Percentiles rank a stretch among this genome's conserved stretches.
phyloP scores from a whole-genome alignment of 768 basidiomycete genomes.

The Tulasnella sp. region DNA sequence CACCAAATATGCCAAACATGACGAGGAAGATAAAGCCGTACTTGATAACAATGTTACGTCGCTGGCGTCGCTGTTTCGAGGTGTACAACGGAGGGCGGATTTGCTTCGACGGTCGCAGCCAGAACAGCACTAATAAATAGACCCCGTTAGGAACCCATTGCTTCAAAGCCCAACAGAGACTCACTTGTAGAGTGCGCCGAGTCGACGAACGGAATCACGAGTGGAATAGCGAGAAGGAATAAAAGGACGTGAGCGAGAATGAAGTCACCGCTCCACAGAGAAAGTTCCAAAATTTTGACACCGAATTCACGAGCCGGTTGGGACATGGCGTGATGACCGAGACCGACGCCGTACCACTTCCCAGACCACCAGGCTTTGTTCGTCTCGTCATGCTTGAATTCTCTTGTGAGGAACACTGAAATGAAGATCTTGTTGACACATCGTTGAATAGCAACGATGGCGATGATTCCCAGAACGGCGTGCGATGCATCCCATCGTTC shows the following conservation, averaged over 20 bases:
- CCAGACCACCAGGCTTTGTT: conserved; percentile 99
- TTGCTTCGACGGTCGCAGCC: conserved; percentile 90
- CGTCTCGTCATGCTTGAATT: conserved; percentile 99
- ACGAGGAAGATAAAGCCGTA: conserved; percentile 72
- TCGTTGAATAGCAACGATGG: conserved; percentile 86
- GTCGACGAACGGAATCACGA: conserved; percentile 86
- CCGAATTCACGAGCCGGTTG: conserved; percentile 96
- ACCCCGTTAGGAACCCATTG: conserved; percentile 18
- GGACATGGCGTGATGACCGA: conserved; percentile 88
- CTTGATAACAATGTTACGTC: conserved; percentile 82
- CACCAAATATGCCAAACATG: conserved; percentile 61
- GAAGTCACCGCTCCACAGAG: conserved; percentile 92
- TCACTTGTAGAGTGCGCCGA: conserved; percentile 82
- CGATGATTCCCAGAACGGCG: conserved; percentile 86
- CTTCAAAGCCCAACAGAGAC: conserved; percentile 29
- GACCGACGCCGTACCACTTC: conserved; percentile 90
- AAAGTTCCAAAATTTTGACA: conserved; percentile 96
- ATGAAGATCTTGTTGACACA: conserved; percentile 91
- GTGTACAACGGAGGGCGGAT: conserved; percentile 88
- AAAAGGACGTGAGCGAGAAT: conserved; percentile 78
- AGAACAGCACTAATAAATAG: conserved; percentile 25
- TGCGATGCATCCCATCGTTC: conserved; percentile 88
- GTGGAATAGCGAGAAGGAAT: conserved; percentile 83
- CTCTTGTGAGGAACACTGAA: conserved; percentile 86
- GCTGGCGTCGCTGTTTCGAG: conserved; percentile 79